Evolutionary conservation across 371 early-diverging fungal genomes (phyloP), one percentile per base, ranked within the genome.

Genomic region (Capillidium rhysosporum): DNA sequence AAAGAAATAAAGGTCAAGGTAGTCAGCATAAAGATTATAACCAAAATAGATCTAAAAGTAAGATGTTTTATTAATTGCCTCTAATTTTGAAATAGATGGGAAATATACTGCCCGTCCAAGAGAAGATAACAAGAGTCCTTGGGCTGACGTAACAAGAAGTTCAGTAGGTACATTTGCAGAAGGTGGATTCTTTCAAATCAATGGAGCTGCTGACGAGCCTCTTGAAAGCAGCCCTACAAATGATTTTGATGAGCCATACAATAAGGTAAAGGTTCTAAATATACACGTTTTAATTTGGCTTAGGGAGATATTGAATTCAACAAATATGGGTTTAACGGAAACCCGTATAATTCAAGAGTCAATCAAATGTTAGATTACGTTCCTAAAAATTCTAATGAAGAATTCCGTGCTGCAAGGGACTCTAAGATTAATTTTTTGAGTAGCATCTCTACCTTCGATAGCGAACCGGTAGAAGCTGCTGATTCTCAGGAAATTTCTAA

Each of bases 171-270:
- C 56, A 24, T 61, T 61, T 58, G 58, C 49, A 38, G 55, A 69
- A 23, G 75, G 79, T 49, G 81, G 83, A 30, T 72, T 79, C 30
- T 82, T 82, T 61, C 72, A 77, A 38, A 65, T 78, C 46, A 48
- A 47, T 14, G 56, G 56, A 9, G 56, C 29, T 28, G 30, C 28
- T 44, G 44, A 53, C 21, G 34, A 34, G 34, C 34, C 34, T 34
- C 12, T 34, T 4, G 34, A 34, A 34, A 9, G 9, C 4, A 21
- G 9, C 4, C 45, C 45, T 21, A 23, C 45, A 1, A 23, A 45
- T 23, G 5, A 16, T 23, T 21, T 23, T 23, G 7, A 23, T 24
- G 12, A 20, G 23, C 12, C 23, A 34, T 34, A 34, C 34, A 34
- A 34, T 4, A 34, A 34, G 4, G 34, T 34, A 47, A 26, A 10